Evolutionary conservation across 2,329 filamentous ascomycete species (phyloP), one percentile per base, ranked within the genome.

Genomic region (Monosporascus cannonballus): DNA sequence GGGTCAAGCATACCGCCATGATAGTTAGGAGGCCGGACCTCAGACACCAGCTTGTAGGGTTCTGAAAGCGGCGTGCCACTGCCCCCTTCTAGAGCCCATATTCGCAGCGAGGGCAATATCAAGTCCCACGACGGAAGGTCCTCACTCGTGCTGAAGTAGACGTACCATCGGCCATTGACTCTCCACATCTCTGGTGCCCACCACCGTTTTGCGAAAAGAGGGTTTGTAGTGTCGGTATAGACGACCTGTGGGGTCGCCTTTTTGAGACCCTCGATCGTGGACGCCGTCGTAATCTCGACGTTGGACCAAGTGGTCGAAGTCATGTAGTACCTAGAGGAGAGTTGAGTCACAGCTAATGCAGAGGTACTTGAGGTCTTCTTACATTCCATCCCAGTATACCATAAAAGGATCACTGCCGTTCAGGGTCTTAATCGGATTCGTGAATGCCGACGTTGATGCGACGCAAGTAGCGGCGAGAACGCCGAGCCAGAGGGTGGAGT

Each of bases 141-240:
- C 8, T 59, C 52, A 30, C 56, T 58, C 3, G 58, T 52, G 9
- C 54, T 49, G 53, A 61, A 61, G 47, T 60, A 60, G 47, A 57
- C 41, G 44, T 60, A 59, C 59, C 58, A 61, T 30, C 53, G 39
- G 42, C 51, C 56, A 6, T 57, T 52, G 38, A 60, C 38, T n/a
- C 20, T 36, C 38, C 53, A 53, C 20, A 61, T 51, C 48, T 60
- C 59, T 14, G 59, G 59, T 7, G 57, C 59, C 59, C 59, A 61
- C 47, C 52, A 58, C 51, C 54, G 56, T 17, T 51, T 24, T 27
- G 42, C 42, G n/a, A 46, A 46, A 25, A 38, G 34, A 3, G 54
- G 56, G 22, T 57, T 20, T 11, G 58, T 53, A 18, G 25, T 51
- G 34, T 58, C 54, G 4, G 42, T 45, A 49, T 54, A 61, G 30